These are phyloP conservation scores for Ploettnerulaceae sp. DNA, from an alignment of 2,329 filamentous ascomycete species.

Conservation along the genomic window DNA sequence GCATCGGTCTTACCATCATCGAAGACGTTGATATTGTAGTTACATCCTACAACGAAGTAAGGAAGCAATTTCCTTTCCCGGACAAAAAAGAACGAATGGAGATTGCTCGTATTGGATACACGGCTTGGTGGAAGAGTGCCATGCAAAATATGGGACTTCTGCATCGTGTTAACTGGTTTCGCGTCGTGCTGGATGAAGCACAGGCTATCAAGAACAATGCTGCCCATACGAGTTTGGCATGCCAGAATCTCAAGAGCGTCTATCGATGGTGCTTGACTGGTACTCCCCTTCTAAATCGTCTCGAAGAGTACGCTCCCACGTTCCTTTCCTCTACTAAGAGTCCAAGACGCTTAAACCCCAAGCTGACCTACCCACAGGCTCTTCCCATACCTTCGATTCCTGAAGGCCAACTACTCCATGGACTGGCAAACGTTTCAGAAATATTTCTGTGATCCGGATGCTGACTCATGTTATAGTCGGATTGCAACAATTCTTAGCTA, in stretches of 20 bases:
- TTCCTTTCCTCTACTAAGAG: neutral
- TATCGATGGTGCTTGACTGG: conserved; percentile 34
- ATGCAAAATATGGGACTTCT: conserved; percentile 35
- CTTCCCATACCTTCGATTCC: conserved; percentile 33
- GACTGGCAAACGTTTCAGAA: conserved; percentile 28
- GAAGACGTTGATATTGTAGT: conserved; percentile 29
- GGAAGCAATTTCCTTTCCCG: conserved; percentile 77
- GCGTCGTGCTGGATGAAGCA: conserved; percentile 54
- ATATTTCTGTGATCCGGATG: conserved; percentile 30
- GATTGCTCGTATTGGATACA: conserved; percentile 47
- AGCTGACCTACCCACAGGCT: conserved; percentile 16
- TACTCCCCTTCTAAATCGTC: conserved; percentile 29
- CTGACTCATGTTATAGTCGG: conserved; percentile 20
- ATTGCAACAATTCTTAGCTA: conserved; percentile 26
- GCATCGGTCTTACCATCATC: conserved; percentile 13
- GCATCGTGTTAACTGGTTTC: conserved; percentile 38
- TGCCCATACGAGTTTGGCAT: conserved; percentile 40
- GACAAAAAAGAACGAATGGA: conserved; percentile 85
- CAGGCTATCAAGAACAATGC: conserved; percentile 50
- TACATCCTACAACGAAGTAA: conserved; percentile 29
- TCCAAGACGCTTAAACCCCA: neutral
- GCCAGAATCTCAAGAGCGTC: conserved; percentile 33
- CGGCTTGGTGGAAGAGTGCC: conserved; percentile 35
- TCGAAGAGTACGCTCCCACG: conserved; percentile 28
- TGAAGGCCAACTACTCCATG: conserved; percentile 29